A percentile compares a stretch with the other conserved stretches of the same genome.
Evolutionary conservation across 108 stramenopile genomes (phyloP).

Genomic region (Pseudonitzschia pungens): DNA sequence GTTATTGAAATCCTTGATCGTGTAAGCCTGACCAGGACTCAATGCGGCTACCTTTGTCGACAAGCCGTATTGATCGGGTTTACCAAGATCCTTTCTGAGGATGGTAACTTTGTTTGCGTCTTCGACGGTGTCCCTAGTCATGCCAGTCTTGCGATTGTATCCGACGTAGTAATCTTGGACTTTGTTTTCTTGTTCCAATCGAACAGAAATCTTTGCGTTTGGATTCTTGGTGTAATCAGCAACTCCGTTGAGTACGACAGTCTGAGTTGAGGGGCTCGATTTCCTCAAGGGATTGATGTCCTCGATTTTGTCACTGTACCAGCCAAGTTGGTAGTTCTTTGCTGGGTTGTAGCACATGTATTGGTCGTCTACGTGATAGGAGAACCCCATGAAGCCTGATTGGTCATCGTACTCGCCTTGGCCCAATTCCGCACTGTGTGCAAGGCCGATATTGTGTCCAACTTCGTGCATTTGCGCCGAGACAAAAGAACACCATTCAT

Average conservation of each 20-base stretch:
- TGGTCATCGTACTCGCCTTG: conserved; percentile 41
- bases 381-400: conserved; percentile 18
- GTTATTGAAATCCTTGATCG: conserved; percentile 20
- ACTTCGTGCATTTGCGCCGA: conserved; percentile 58
- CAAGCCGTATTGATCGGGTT: conserved; percentile 25
- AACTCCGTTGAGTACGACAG: neutral
- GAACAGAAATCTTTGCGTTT: neutral
- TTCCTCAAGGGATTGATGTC: neutral
- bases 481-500: conserved; percentile 44
- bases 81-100: neutral
- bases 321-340: conserved; percentile 50
- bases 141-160: conserved; percentile 36
- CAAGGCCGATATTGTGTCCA: conserved; percentile 61
- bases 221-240: neutral
- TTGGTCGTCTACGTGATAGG: conserved; percentile 33
- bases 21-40: conserved; percentile 24
- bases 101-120: conserved; percentile 36
- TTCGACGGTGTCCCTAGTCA: conserved; percentile 43
- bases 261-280: neutral
- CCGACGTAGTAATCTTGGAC: conserved; percentile 32
- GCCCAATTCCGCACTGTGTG: conserved; percentile 42
- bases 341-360: conserved; percentile 65
- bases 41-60: conserved; percentile 46
- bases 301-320: conserved; percentile 34
- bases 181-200: neutral